These are phyloP conservation scores for Pichia sp. DNA, from an alignment of 1,139 yeast genomes.

Conservation along the genomic window DNA sequence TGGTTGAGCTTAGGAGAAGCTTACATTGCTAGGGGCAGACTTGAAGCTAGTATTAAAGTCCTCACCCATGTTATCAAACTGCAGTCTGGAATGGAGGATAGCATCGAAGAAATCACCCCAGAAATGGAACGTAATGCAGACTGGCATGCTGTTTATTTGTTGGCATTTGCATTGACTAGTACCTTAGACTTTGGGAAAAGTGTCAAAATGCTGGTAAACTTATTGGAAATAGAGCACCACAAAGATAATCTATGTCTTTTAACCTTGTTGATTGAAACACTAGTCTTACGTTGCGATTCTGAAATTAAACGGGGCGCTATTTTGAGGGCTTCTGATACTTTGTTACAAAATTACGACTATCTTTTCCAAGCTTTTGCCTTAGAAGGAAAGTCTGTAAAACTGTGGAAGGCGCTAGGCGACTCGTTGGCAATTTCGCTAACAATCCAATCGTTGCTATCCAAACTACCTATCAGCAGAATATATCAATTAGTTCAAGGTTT, in stretches of 20 bases:
- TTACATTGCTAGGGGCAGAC: slow-evolving; percentile 75
- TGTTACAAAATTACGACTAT: slow-evolving; percentile 45
- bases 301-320: slow-evolving; percentile 59
- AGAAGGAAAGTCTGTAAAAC: slow-evolving; percentile 41
- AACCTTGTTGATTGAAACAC: slow-evolving; percentile 54
- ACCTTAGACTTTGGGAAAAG: slow-evolving; percentile 46
- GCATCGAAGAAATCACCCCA: slow-evolving; percentile 21
- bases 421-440: slow-evolving; percentile 43
- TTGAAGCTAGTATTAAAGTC: slow-evolving; percentile 83
- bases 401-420: slow-evolving; percentile 56
- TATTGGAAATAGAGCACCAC: slow-evolving; percentile 35
- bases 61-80: slow-evolving; percentile 60
- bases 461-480: slow-evolving; percentile 37
- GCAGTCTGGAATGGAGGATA: slow-evolving; percentile 35
- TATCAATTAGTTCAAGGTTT: not conserved
- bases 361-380: slow-evolving; percentile 41
- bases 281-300: slow-evolving; percentile 50
- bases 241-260: slow-evolving; percentile 51
- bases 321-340: slow-evolving; percentile 48
- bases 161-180: slow-evolving; percentile 56
- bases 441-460: slow-evolving; percentile 38
- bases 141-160: slow-evolving; percentile 62
- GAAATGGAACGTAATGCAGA: slow-evolving; percentile 17
- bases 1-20: slow-evolving; percentile 97
- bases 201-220: slow-evolving; percentile 35